Percentiles rank a stretch among this genome's conserved stretches.
Evolutionary conservation across 2,329 filamentous ascomycete species (phyloP).

Genomic region (Didymella glomerata): DNA sequence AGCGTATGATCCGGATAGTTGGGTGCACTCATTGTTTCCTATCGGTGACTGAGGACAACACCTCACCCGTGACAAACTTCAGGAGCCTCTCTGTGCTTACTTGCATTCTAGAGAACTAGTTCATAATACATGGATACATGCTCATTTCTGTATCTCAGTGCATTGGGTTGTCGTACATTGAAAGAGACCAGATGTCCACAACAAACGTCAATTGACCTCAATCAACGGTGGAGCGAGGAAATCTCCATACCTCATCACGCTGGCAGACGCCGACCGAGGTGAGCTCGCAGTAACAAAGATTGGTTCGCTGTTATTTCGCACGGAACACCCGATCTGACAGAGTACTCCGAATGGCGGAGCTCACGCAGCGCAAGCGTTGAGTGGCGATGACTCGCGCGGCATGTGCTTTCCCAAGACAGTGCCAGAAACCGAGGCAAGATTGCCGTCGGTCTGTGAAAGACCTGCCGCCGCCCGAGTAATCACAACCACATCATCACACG

Average conservation of each 20-base stretch:
- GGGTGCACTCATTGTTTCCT: slow-evolving; percentile 52
- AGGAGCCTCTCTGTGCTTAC: no score
- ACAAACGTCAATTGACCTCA: no score
- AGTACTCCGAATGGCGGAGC: slow-evolving; percentile 18
- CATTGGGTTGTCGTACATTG: no score
- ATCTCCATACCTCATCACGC: no score
- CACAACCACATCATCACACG: slow-evolving; percentile 15
- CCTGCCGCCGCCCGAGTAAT: slow-evolving; percentile 30
- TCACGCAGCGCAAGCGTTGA: slow-evolving; percentile 15
- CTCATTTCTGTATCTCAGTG: no score
- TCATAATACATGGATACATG: no score
- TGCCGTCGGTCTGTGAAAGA: slow-evolving; percentile 32
- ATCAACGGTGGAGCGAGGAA: no score
- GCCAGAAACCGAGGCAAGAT: slow-evolving; percentile 36
- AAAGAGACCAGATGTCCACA: no score
- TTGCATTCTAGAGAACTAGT: no score
- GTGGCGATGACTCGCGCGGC: slow-evolving; percentile 30
- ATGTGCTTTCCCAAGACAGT: slow-evolving; percentile 36
- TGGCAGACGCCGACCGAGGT: no score
- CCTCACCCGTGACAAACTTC: no score
- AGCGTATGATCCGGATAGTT: slow-evolving; percentile 46
- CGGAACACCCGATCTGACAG: slow-evolving; percentile 9
- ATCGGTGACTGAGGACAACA: slow-evolving; percentile 37
- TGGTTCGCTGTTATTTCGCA: slow-evolving; percentile 1
- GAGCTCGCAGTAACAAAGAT: no score